Evolutionary conservation across 352 stramenopile genomes (phyloP).

Genomic region (Phytopythium vexans): DNA sequence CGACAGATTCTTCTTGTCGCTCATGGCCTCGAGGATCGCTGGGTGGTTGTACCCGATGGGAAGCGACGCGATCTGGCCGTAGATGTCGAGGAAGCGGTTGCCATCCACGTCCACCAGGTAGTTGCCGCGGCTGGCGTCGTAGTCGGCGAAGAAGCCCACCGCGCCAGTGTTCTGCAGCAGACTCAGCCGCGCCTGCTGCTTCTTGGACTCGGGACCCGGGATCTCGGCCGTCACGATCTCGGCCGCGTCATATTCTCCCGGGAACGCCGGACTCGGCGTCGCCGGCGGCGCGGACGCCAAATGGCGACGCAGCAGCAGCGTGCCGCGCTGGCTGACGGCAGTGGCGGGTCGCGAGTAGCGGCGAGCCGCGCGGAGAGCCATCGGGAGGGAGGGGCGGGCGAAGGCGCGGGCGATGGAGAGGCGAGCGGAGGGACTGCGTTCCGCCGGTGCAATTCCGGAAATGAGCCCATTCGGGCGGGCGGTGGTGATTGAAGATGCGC

Average conservation of each 20-base stretch:
- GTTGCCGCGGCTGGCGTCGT: slow-evolving; percentile 70
- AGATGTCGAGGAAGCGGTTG: slow-evolving; percentile 83
- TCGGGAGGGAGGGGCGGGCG: slow-evolving; percentile 3
- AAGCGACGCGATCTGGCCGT: slow-evolving; percentile 81
- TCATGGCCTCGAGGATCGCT: slow-evolving; percentile 61
- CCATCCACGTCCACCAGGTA: slow-evolving; percentile 85
- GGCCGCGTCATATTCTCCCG: slow-evolving; percentile 48
- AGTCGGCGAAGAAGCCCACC: slow-evolving; percentile 81
- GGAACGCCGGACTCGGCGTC: slow-evolving; percentile 59
- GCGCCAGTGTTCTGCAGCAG: slow-evolving; percentile 62
- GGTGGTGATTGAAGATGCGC: slow-evolving; percentile 6
- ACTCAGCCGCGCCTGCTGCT: slow-evolving; percentile 45
- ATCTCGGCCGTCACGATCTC: slow-evolving; percentile 50
- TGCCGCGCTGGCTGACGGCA: slow-evolving; percentile 8
- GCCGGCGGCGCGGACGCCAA: slow-evolving; percentile 19
- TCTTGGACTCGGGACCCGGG: slow-evolving; percentile 63
- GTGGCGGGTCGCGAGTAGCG: not conserved
- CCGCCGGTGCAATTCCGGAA: slow-evolving; percentile 27
- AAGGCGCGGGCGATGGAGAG: slow-evolving; percentile 6
- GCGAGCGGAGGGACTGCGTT: slow-evolving; percentile 10
- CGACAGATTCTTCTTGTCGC: slow-evolving; percentile 51
- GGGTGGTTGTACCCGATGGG: slow-evolving; percentile 87
- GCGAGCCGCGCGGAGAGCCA: slow-evolving; percentile 7
- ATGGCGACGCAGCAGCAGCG: slow-evolving; percentile 5
- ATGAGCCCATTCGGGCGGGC: slow-evolving; percentile 7